Percentiles rank a stretch among this genome's conserved stretches.
These are phyloP conservation scores for Fusarium guadeloupense DNA, from an alignment of 2,329 filamentous ascomycete genomes.

Conservation along the genomic window DNA sequence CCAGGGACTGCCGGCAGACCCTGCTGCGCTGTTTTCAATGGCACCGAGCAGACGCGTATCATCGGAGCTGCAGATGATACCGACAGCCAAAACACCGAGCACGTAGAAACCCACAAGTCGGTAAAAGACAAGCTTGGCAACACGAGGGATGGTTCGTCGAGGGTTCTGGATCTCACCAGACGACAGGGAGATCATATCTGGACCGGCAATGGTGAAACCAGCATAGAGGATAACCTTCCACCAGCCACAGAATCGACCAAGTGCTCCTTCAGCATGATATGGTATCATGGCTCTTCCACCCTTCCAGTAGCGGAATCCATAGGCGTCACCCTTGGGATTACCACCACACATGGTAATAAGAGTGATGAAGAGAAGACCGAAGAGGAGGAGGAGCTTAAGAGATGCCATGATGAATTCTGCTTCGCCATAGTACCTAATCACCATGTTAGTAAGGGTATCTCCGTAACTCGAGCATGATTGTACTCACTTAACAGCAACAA, in stretches of 20 bases:
- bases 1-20: conserved; percentile 67
- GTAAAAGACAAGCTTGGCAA: conserved; percentile 78
- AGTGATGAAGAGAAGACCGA: conserved; percentile 69
- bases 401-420: conserved; percentile 66
- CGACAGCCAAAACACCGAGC: conserved; percentile 66
- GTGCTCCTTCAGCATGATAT: conserved; percentile 55
- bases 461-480: neutral
- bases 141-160: conserved; percentile 70
- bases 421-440: conserved; percentile 51
- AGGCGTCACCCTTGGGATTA: conserved; percentile 69
- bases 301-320: conserved; percentile 70
- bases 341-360: conserved; percentile 75
- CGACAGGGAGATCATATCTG: conserved; percentile 70
- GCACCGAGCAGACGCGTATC: conserved; percentile 52
- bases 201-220: conserved; percentile 73
- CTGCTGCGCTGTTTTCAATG: conserved; percentile 60
- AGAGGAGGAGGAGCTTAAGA: conserved; percentile 56
- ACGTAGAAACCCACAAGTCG: conserved; percentile 77
- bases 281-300: conserved; percentile 46
- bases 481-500: conserved; percentile 54
- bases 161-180: conserved; percentile 71
- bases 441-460: neutral
- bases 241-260: conserved; percentile 70
- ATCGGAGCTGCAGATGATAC: conserved; percentile 64
- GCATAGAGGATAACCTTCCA: conserved; percentile 68